Base-by-base conservation (phyloP, 768 basidiomycete species). In the Arthromyces matolae region DNA sequence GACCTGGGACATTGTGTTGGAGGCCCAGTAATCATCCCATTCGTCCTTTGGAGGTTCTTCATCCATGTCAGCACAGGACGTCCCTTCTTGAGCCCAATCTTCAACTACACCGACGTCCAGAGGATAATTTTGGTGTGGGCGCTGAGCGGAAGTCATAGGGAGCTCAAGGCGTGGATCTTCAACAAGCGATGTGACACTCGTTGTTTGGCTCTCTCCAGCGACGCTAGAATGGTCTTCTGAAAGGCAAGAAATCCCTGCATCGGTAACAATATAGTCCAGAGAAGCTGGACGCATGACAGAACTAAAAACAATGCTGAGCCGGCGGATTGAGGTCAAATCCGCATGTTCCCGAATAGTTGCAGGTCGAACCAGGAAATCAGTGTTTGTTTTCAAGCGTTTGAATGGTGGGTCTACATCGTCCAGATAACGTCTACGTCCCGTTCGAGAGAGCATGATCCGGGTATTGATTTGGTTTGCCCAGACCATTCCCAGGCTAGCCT, bases 381-480 rank as follows among this genome's bases (percentile, higher is more conserved):
- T 52, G 10, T 4, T 13, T 16, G 38, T 29, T 60, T 60, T 62
- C 50, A 51, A 44, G 51, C 68, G 59, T 69, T 71, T 61, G 48
- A 45, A 8, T 13, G 18, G 25, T 14, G 25, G 25, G 20, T 65
- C 68, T 20, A 49, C 53, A 32, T 71, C 71, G 45, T 72, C 66
- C 22, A 86, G 60, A 49, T 81, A 72, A 37, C 80, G 74, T 47
- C 85, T 75, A 50, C 90, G 72, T 8, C 78, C 79, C 0, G 93
- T 93, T 24, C 90, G 79, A 35, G 77, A 79, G 42, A 96, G 76
- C 75, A 95, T 84, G 37, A 97, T 77, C 19, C 95, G 79, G 4
- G 76, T 77, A 56, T 95, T 94, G 47, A 98, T 74, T 58, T 91
- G 86, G 64, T 95, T 97, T 13, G 94, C 88, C 95, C 95, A 98